Evolutionary conservation across 495 filamentous ascomycete genomes (phyloP).

Genomic region (Neurospora sp.): DNA sequence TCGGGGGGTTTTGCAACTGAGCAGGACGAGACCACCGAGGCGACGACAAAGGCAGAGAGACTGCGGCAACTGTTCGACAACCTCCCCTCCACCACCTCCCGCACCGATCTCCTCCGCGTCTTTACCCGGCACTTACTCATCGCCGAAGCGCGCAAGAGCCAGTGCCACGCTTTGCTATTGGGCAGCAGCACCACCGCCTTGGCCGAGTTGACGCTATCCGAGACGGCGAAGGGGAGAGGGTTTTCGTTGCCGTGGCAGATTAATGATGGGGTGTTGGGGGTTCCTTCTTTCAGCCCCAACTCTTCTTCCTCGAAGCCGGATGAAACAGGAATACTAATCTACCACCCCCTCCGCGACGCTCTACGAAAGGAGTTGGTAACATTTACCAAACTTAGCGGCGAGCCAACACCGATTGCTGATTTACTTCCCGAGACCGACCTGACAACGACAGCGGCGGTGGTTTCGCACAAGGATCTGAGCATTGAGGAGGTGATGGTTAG

Average conservation of each 20-base stretch:
- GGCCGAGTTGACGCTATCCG: conserved; percentile 74
- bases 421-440: conserved; percentile 1
- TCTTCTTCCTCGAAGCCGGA: no score
- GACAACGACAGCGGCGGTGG: conserved; percentile 31
- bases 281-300: conserved; percentile 14
- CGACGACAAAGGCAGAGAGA: conserved; percentile 21
- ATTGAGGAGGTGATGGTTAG: conserved; percentile 85
- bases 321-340: conserved; percentile 1
- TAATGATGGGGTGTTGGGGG: conserved; percentile 55
- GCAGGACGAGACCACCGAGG: conserved; percentile 10
- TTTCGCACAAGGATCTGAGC: conserved; percentile 62
- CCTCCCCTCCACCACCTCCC: conserved; percentile 62
- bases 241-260: conserved; percentile 72
- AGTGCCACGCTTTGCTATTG: conserved; percentile 65
- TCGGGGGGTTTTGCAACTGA: conserved; percentile 1
- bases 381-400: conserved; percentile 44
- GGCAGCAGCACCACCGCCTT: conserved; percentile 81
- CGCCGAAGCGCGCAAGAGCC: conserved; percentile 44
- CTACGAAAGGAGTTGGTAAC: conserved; percentile 65
- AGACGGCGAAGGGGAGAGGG: conserved; percentile 85
- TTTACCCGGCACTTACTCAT: conserved; percentile 62
- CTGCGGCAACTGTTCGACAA: conserved; percentile 45
- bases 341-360: conserved; percentile 56
- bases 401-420: conserved; percentile 10
- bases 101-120: conserved; percentile 58